These are phyloP conservation scores for Podila clonocystis DNA, from an alignment of 192 early-diverging fungal genomes.

Conservation along the genomic window DNA sequence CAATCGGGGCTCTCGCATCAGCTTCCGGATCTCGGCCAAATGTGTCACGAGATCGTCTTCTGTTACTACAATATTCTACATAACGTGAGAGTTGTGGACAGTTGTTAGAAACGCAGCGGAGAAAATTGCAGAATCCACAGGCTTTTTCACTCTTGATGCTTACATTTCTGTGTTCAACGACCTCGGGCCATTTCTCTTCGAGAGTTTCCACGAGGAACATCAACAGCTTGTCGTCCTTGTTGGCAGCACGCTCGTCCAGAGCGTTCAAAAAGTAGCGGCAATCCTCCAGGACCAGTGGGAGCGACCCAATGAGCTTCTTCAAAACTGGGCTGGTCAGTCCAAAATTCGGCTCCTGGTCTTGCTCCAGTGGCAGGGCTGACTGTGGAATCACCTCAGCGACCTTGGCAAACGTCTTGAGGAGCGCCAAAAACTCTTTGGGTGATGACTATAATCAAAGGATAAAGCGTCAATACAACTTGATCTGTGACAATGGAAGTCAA, in stretches of 20 bases:
- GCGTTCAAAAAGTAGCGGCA: constrained; percentile 42
- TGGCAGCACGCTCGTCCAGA: constrained; percentile 61
- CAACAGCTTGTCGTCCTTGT: constrained; percentile 58
- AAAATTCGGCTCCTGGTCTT: not conserved
- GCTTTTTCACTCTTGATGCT: constrained; percentile 9
- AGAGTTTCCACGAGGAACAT: constrained; percentile 60
- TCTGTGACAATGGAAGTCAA: not conserved
- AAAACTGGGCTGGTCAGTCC: constrained; percentile 43
- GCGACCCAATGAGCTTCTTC: constrained; percentile 48
- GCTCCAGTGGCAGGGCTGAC: not conserved
- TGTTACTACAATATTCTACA: constrained; percentile 60
- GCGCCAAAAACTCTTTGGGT: constrained; percentile 67
- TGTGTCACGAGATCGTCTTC: constrained; percentile 66
- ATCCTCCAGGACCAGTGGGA: constrained; percentile 50
- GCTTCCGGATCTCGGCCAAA: constrained; percentile 57
- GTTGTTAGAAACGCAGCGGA: not conserved
- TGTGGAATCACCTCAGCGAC: constrained; percentile 41
- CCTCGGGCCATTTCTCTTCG: constrained; percentile 59
- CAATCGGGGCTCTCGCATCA: constrained; percentile 56
- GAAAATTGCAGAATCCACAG: not conserved
- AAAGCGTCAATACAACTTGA: not conserved
- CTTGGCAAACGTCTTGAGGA: constrained; percentile 58
- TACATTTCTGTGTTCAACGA: constrained; percentile 55
- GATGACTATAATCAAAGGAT: constrained; percentile 49
- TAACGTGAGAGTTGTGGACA: not conserved